Evolutionary conservation across 2,329 filamentous ascomycete genomes (phyloP), one percentile per base, ranked within the genome.

Genomic region (Trichoderma guizhouense): DNA sequence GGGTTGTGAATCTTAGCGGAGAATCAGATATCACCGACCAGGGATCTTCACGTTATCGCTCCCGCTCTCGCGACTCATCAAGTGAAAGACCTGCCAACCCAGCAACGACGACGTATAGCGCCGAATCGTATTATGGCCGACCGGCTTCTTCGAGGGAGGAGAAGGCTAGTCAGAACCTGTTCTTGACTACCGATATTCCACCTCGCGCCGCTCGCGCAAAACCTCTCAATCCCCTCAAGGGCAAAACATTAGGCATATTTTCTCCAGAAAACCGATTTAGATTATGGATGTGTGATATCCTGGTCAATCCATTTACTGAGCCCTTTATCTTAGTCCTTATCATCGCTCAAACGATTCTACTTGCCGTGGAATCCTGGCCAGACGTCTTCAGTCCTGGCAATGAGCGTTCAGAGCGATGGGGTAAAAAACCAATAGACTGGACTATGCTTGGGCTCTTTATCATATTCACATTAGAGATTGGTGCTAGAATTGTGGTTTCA

Each of bases 1-100:
- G 96, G 84, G 95, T 99, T 71, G 96, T 99, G 78, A 98, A 98
- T 79, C 89, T 99, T 77, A 97, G 94, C 82, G 97, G 97, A 79
- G 96, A 98, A 78, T 92, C 91, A 5, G 93, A 98, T 76, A 84
- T 93, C 24, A 86, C 95, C 18, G 94, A 97, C 79, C 90, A 92
- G 74, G 90, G 89, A 66, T 86, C 90, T 28, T 87, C 89, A 55
- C 86, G 89, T 62, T 83, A 84, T 84, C 91, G 84, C 80, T 91
- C 83, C 80, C 88, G 79, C 76, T 90, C 83, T 32, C 85, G 86
- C 72, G 82, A 75, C 75, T 87, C 82, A 8, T 76, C 79, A 18
- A 81, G 74, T 62, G 75, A 78, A 66, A 75, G 74, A 72, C 75
- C 75, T 24, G 73, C 74, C 15, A 78, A 77, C 26, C 75, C 76